Percentiles rank a stretch among this genome's conserved stretches.
These are phyloP conservation scores for Raphidocelis subcapitata DNA, from an alignment of 139 green algal species.

Conservation along the genomic window DNA sequence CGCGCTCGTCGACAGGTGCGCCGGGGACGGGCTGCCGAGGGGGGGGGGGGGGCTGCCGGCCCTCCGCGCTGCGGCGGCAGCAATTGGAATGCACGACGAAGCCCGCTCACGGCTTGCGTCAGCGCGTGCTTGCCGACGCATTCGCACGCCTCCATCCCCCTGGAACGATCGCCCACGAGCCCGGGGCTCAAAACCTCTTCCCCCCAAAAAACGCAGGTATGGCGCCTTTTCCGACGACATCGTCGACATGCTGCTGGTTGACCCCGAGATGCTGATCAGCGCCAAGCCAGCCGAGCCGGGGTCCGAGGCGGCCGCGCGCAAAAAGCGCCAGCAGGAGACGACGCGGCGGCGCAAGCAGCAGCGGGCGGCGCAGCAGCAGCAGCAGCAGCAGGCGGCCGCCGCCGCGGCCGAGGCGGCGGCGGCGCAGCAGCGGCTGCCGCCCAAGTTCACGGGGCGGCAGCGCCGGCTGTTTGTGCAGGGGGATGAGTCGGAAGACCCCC, in stretches of 20 bases:
- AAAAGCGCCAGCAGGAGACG: slow-evolving; percentile 11
- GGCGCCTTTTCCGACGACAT: slow-evolving; percentile 41
- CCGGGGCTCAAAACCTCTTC: neutral
- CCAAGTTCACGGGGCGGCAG: slow-evolving; percentile 5
- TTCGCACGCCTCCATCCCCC: neutral
- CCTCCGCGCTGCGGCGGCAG: too few relatives aligned
- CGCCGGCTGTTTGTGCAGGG: neutral
- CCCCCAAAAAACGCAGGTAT: slow-evolving; percentile 23
- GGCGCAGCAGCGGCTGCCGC: neutral
- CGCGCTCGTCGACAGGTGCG: slow-evolving; percentile 27
- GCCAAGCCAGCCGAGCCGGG: neutral
- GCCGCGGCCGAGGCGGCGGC: neutral
- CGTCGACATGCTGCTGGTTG: slow-evolving; percentile 48
- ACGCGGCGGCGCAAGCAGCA: slow-evolving; percentile 9
- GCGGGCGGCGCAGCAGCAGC: neutral
- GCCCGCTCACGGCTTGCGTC: neutral
- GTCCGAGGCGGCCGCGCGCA: neutral
- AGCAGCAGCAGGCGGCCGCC: neutral
- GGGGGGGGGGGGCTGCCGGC: neutral
- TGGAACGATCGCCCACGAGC: neutral
- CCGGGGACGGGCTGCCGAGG: neutral
- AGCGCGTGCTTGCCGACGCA: neutral
- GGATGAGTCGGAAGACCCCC: neutral
- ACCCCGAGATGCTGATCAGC: slow-evolving; percentile 36
- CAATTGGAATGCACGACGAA: too few relatives aligned